A percentile compares a stretch with the other conserved stretches of the same genome.
Evolutionary conservation across 768 basidiomycete species (phyloP).

Genomic region (Panus rudis): DNA sequence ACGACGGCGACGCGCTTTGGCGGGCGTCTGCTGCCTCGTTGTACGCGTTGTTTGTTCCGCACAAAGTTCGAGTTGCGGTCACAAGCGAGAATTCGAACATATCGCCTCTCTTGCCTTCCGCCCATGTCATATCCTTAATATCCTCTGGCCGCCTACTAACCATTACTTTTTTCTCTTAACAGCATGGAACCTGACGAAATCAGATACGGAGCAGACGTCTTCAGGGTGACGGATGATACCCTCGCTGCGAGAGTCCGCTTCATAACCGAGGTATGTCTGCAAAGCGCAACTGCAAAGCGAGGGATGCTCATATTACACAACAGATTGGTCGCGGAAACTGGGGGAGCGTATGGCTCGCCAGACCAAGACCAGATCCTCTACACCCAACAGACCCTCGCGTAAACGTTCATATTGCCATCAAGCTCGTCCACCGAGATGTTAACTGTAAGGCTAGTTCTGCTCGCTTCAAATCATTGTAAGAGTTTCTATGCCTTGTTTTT

Average conservation of each 20-base stretch:
- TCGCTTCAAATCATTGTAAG: slow-evolving; percentile 81
- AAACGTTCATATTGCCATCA: slow-evolving; percentile 88
- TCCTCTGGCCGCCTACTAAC: slow-evolving; percentile 1
- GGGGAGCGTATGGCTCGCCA: slow-evolving; percentile 85
- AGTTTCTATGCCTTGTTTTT: slow-evolving; percentile 9
- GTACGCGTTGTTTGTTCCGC: not conserved
- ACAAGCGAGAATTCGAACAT: not conserved
- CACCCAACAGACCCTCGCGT: no score
- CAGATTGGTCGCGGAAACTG: slow-evolving; percentile 91
- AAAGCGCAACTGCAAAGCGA: not conserved
- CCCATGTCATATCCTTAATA: not conserved
- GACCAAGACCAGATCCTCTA: slow-evolving; percentile 42
- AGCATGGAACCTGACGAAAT: slow-evolving; percentile 23
- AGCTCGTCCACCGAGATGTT: slow-evolving; percentile 86
- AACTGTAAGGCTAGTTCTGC: slow-evolving; percentile 81
- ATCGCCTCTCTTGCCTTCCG: not conserved
- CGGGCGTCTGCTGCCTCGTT: no score
- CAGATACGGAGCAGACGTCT: slow-evolving; percentile 61
- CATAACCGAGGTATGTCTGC: slow-evolving; percentile 55
- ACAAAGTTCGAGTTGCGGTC: slow-evolving; percentile 1
- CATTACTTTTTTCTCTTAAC: slow-evolving; percentile 10
- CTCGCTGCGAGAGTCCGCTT: slow-evolving; percentile 68
- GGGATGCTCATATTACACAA: not conserved
- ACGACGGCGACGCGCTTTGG: no score
- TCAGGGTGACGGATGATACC: slow-evolving; percentile 67